Conservation (phyloP, 1,139 yeast genomes). For the Wickerhamomyces sp. region DNA sequence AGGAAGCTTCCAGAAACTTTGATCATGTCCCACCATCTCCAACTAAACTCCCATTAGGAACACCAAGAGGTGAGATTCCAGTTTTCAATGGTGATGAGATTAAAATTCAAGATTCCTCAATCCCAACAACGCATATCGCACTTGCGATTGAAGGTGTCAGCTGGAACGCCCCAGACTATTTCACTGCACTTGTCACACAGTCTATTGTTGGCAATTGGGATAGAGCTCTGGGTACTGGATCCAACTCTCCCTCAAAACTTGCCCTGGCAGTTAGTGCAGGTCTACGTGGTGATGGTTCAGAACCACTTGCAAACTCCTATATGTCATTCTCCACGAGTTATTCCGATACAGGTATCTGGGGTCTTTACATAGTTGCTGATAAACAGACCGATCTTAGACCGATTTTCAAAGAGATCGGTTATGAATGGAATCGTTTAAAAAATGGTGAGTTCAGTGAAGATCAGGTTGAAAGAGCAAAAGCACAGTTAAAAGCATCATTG, state of each 20-base stretch:
- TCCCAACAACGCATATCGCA: conserved; percentile 90
- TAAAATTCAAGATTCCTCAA: conserved; percentile 71
- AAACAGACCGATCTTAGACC: conserved; percentile 60
- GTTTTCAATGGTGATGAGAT: conserved; percentile 83
- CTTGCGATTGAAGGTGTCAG: conserved; percentile 97
- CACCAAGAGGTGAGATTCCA: conserved; percentile 74
- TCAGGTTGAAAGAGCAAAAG: conserved; percentile 91
- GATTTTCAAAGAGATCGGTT: conserved; percentile 66
- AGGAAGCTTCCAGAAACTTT: conserved; percentile 69
- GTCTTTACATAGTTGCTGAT: conserved; percentile 83
- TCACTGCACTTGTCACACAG: conserved; percentile 92
- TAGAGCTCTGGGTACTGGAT: conserved; percentile 76
- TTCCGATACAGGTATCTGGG: conserved; percentile 98
- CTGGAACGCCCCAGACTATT: conserved; percentile 95
- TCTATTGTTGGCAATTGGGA: conserved; percentile 98
- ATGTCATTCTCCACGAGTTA: conserved; percentile 96
- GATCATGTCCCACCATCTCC: conserved; percentile 69
- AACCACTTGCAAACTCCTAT: conserved; percentile 81
- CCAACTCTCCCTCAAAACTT: conserved; percentile 70
- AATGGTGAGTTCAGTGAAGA: conserved; percentile 70
- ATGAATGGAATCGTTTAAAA: conserved; percentile 86
- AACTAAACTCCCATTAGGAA: conserved; percentile 62
- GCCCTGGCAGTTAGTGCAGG: conserved; percentile 71
- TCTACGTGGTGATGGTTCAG: conserved; percentile 28
- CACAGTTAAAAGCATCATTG: conserved; percentile 89